Base-by-base conservation (phyloP, 768 basidiomycete genomes). In the Chalciporus chontae region DNA sequence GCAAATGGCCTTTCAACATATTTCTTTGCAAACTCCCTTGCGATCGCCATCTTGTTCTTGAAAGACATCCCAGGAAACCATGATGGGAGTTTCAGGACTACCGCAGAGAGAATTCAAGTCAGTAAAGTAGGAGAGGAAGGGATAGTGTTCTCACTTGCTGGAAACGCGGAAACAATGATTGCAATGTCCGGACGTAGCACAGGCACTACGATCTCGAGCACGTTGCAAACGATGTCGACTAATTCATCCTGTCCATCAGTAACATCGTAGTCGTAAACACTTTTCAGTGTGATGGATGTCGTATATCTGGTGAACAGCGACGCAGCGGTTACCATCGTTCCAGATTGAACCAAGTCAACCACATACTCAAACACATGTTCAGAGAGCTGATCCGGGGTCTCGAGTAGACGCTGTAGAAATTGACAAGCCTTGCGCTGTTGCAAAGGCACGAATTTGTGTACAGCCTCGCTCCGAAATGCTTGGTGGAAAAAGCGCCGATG, bases 271-370 rank as follows among this genome's bases (percentile, higher is more conserved):
- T 63, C 51, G 17, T 63, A 63, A 10, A 60, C 51, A 19, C 61
- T 45, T 8, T 40, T 50, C 38, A 63, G 13, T 17, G 60, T 53
- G 29, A 63, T 26, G 0, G 60, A 63, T 31, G 51, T 43, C 7
- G 60, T 60, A 14, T 50, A 64, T 21, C 76, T 71, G 66, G 39
- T 63, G 61, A 27, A 74, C 52, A 31, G 21, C 21, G 21, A 21
- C 21, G 2, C 21, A 21, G 21, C 4, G 21, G 21, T 21, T 21
- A 21, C 21, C 21, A 21, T 21, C 21, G 21, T 4, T 21, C 21
- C 21, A 21, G 21, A 21, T 21, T 21, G 21, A 21, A 21, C 21
- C 21, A 21, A 21, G 21, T 21, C 21, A 21, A 21, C 21, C 21
- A 21, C 21, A 4, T 21, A 21, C 21, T 21, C 21, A 21, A 21